Evolutionary conservation across 345 rosid species (phyloP).

Genomic region (Syzygium grande): DNA sequence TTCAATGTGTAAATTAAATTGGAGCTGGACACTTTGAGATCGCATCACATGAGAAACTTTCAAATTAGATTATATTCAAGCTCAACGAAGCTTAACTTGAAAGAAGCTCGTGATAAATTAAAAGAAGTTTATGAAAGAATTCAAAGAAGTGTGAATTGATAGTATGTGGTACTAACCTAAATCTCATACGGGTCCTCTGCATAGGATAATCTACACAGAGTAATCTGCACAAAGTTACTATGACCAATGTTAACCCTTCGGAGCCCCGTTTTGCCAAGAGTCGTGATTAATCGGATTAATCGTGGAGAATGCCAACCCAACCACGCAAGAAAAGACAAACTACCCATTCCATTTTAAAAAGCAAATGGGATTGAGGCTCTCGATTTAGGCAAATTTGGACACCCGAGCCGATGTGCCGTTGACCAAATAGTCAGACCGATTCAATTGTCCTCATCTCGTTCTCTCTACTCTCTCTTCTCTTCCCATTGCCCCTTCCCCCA

Average conservation of each 20-base stretch:
- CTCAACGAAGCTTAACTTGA: background rate
- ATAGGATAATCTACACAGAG: background rate
- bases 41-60: background rate
- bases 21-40: too few species aligned
- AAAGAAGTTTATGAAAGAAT: background rate
- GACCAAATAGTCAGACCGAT: background rate
- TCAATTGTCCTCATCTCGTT: background rate
- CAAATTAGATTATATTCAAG: background rate
- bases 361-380: background rate
- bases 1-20: background rate
- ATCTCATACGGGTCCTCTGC: background rate
- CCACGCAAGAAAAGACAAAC: too few species aligned
- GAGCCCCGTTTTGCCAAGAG: background rate
- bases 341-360: background rate
- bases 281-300: background rate
- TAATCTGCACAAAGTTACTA: background rate
- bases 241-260: background rate
- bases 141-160: background rate
- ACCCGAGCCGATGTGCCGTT: background rate
- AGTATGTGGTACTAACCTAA: background rate
- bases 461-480: background rate
- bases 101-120: background rate
- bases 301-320: background rate
- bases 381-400: background rate
- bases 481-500: background rate